phyloP scores from a whole-genome alignment of 2,329 filamentous ascomycete species.

The Trematosphaeria pertusa region DNA sequence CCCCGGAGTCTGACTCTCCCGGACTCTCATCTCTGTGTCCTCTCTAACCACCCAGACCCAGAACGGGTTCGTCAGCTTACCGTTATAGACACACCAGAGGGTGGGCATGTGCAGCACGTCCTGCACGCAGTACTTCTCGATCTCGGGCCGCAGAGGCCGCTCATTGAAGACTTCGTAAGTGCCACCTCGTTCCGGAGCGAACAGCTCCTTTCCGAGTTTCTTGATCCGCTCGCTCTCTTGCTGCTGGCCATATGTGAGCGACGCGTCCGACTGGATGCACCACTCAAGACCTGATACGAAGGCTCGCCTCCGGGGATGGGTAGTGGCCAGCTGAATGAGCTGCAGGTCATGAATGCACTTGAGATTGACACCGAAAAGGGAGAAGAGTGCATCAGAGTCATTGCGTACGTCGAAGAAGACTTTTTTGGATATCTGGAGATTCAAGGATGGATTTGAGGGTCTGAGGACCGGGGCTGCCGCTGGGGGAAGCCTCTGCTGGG shows the following conservation, averaged over 20 bases:
- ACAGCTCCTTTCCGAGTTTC: conserved; percentile 28
- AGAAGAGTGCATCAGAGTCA: conserved; percentile 34
- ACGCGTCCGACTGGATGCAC: conserved; percentile 16
- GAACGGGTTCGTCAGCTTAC: neutral
- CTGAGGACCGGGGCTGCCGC: too few species aligned
- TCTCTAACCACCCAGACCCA: conserved; percentile 1
- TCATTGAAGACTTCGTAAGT: conserved; percentile 36
- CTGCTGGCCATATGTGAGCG: conserved; percentile 3
- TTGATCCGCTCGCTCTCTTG: conserved; percentile 29
- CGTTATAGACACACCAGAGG: conserved; percentile 1
- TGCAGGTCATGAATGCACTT: conserved; percentile 27
- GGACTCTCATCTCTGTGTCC: conserved; percentile 1
- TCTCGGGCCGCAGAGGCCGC: conserved; percentile 33
- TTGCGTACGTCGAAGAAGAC: conserved; percentile 39
- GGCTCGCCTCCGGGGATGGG: conserved; percentile 6
- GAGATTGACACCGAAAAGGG: conserved; percentile 22
- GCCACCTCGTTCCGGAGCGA: conserved; percentile 31
- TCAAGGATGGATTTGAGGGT: conserved; percentile 42
- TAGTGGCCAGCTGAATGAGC: conserved; percentile 27
- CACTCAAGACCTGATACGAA: conserved; percentile 14
- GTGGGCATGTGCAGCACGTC: conserved; percentile 22
- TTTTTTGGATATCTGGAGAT: conserved; percentile 27
- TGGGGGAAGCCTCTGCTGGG: conserved; percentile 1
- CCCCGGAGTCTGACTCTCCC: neutral
- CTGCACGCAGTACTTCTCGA: conserved; percentile 33